Percentiles rank a stretch among this genome's conserved stretches.
phyloP scores from a whole-genome alignment of 2,329 filamentous ascomycete species.

The Madurella fahalii region DNA sequence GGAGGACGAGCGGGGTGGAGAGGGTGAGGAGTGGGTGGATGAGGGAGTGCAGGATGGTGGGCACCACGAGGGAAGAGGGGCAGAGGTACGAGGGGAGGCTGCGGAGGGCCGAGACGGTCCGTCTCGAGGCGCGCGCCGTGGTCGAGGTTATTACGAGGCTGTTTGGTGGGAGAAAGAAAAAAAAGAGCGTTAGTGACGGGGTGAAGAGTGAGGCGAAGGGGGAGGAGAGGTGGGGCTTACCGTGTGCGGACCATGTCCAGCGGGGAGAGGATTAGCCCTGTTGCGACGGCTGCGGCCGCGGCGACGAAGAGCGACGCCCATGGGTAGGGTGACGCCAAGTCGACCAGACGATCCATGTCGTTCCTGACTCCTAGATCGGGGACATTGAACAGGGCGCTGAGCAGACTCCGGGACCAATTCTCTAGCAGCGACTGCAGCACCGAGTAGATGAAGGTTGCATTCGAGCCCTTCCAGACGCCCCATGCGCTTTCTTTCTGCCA shows the following conservation, averaged over 20 bases:
- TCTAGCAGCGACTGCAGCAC: conserved; percentile 83
- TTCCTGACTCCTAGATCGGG: conserved; percentile 76
- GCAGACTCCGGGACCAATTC: conserved; percentile 83
- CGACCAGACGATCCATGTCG: conserved; percentile 70
- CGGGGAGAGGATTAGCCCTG: conserved; percentile 77
- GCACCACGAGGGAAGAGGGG: conserved; percentile 65
- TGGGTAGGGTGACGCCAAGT: conserved; percentile 73
- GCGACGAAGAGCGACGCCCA: conserved; percentile 74
- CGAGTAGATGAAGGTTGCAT: conserved; percentile 87
- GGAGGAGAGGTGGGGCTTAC: conserved; percentile 39
- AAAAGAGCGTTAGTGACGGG: background rate
- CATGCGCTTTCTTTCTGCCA: conserved; percentile 87
- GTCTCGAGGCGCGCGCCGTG: conserved; percentile 66
- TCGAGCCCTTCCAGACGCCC: conserved; percentile 92
- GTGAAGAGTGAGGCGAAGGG: background rate
- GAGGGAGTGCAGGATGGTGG: conserved; percentile 82
- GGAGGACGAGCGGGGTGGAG: conserved; percentile 78
- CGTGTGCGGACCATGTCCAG: conserved; percentile 83
- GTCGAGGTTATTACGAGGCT: conserved; percentile 80
- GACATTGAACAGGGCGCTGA: conserved; percentile 87
- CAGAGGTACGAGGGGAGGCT: conserved; percentile 74
- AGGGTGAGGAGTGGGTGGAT: conserved; percentile 79
- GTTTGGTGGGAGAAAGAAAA: background rate
- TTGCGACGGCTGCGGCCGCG: conserved; percentile 60
- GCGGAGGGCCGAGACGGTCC: conserved; percentile 73